A percentile compares a stretch with the other conserved stretches of the same genome.
phyloP scores from a whole-genome alignment of 768 basidiomycete genomes.

The Strobilomyces echinocephalus region DNA sequence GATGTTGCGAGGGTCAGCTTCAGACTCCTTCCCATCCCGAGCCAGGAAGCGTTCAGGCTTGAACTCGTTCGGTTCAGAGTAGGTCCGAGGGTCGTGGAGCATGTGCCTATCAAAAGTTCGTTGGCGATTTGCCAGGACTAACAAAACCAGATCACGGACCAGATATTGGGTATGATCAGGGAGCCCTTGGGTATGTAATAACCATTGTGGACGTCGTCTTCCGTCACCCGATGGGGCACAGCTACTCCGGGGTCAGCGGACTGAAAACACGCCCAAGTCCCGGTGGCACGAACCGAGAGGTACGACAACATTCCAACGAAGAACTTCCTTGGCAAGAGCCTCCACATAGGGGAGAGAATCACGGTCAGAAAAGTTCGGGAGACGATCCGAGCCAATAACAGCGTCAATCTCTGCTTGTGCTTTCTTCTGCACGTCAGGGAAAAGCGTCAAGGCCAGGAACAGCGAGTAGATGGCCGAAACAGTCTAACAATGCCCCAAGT shows the following conservation, averaged over 20 bases:
- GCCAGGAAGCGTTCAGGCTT: constrained; percentile 58
- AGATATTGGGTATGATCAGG: constrained; percentile 24
- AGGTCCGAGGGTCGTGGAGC: constrained; percentile 35
- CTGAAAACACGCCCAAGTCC: neutral
- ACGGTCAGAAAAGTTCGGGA: constrained; percentile 58
- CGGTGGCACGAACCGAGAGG: constrained; percentile 38
- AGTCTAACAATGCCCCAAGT: constrained; percentile 38
- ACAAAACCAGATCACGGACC: constrained; percentile 6
- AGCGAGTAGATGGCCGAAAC: constrained; percentile 58
- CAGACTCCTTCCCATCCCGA: constrained; percentile 31
- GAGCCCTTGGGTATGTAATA: constrained; percentile 53
- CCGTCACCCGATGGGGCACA: constrained; percentile 47
- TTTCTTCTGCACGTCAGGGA: constrained; percentile 52
- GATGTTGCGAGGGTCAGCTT: constrained; percentile 53
- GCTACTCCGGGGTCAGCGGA: constrained; percentile 30
- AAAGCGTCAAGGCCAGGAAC: constrained; percentile 56
- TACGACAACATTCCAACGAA: constrained; percentile 39
- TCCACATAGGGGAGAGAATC: constrained; percentile 54
- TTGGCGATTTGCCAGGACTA: constrained; percentile 2
- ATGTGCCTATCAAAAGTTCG: constrained; percentile 21
- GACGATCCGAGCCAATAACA: constrained; percentile 53
- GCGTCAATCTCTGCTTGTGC: constrained; percentile 62
- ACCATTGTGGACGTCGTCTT: constrained; percentile 60
- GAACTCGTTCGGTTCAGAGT: constrained; percentile 51
- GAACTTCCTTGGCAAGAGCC: constrained; percentile 55